Percentiles rank a stretch among this genome's conserved stretches.
These are phyloP conservation scores for Aciculoconidium aculeatum DNA, from an alignment of 805 yeast genomes.

Conservation along the genomic window DNA sequence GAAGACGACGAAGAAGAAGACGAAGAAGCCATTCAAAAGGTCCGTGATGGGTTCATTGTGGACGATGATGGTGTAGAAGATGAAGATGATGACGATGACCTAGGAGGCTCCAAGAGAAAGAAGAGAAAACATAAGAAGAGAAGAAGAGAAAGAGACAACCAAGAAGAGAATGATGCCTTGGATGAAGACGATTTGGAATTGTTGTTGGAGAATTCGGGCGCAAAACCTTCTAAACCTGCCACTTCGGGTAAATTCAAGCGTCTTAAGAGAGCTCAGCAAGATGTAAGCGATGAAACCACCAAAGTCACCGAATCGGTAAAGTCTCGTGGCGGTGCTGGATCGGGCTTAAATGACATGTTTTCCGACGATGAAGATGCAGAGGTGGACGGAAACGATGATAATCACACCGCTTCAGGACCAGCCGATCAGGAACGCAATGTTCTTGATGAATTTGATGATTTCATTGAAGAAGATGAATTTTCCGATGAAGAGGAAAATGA, in stretches of 20 bases:
- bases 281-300: slow-evolving; percentile 10
- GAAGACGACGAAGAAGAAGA: slow-evolving; percentile 85
- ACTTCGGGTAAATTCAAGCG: slow-evolving; percentile 62
- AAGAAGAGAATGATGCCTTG: slow-evolving; percentile 56
- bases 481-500: slow-evolving; percentile 70
- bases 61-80: slow-evolving; percentile 73
- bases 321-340: slow-evolving; percentile 22
- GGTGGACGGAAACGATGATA: slow-evolving; percentile 24
- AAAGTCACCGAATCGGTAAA: too few species aligned
- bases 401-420: slow-evolving; percentile 22
- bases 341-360: slow-evolving; percentile 61
- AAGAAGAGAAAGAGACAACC: slow-evolving; percentile 30
- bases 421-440: slow-evolving; percentile 29
- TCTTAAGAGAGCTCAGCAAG: slow-evolving; percentile 62
- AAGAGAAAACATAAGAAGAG: slow-evolving; percentile 34
- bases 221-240: slow-evolving; percentile 34
- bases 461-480: slow-evolving; percentile 94
- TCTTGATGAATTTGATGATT: slow-evolving; percentile 88
- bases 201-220: slow-evolving; percentile 85
- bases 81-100: slow-evolving; percentile 28
- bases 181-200: slow-evolving; percentile 96
- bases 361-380: slow-evolving; percentile 47
- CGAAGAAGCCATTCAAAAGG: slow-evolving; percentile 78
- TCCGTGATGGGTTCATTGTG: slow-evolving; percentile 89
- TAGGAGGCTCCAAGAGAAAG: slow-evolving; percentile 11